Evolutionary conservation across 768 basidiomycete species (phyloP), one percentile per base, ranked within the genome.

Genomic region (Tubosaeta sp.): DNA sequence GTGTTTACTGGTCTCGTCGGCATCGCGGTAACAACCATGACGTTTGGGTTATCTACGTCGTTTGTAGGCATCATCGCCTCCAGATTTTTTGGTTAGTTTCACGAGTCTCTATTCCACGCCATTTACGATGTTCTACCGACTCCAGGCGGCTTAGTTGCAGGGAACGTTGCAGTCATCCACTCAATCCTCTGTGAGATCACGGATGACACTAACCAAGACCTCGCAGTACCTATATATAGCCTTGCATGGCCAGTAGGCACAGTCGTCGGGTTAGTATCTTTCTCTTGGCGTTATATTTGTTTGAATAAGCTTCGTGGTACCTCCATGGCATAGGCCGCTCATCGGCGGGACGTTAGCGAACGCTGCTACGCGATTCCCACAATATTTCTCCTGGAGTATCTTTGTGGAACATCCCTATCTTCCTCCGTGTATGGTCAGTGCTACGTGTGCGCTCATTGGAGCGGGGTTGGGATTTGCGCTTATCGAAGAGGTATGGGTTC

Each of bases 171-270:
- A 9, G 83, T 84, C 8, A 73, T 85, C 27, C 78, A 82, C 46
- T 78, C 79, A 2, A 75, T 82, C 19, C 69, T 87, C 0, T 76
- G 78, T 3, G 84, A 86, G 62, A 69, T 86, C 24, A 82, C 83
- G 8, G 81, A 87, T 59, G 62, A 76, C 8, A 78, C 78, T 8
- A 84, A 87, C 54, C 80, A 83, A 64, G 76, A 78, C 6, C 57
- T 74, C 21, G 81, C 80, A 13, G 81, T 81, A 57, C 77, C 83
- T 3, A 69, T 84, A 12, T 84, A 80, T 56, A 77, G 77, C 10
- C 64, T 84, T 12, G 73, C 75, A 39, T 83, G 80, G 81, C 77
- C 81, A 14, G 47, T 80, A 0, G 83, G 81, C 4, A 71, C 74
- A 3, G 74, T 81, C 45, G 69, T 84, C 29, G 80, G 80, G 80